A percentile compares a stretch with the other conserved stretches of the same genome.
Evolutionary conservation across 2,329 filamentous ascomycete species (phyloP).

Genomic region (Cladosporium phlei): DNA sequence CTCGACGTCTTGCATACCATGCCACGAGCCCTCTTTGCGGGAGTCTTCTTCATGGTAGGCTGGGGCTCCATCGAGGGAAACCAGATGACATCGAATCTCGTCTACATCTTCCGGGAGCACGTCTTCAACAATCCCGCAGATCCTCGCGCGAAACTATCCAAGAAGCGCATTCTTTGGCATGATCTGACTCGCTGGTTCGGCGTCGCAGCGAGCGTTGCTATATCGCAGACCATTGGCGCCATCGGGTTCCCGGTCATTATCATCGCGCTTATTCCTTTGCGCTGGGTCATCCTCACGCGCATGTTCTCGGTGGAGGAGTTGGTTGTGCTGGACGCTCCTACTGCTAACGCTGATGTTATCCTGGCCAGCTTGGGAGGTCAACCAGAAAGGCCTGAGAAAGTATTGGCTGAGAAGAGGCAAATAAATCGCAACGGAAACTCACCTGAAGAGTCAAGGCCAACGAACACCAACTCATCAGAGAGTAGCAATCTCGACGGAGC

Average conservation of each 20-base stretch:
- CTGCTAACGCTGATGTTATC: constrained; percentile 49
- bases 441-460: no score
- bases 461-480: no score
- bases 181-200: constrained; percentile 49
- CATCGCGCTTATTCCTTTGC: constrained; percentile 50
- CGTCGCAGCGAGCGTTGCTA: constrained; percentile 51
- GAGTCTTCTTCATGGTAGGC: constrained; percentile 56
- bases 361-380: constrained; percentile 50
- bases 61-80: constrained; percentile 49
- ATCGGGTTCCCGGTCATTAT: constrained; percentile 58
- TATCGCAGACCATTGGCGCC: constrained; percentile 56
- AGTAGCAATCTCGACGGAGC: no score
- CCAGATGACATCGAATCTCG: constrained; percentile 48
- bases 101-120: constrained; percentile 45
- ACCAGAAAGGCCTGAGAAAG: constrained; percentile 36
- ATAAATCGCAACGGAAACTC: not conserved
- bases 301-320: constrained; percentile 49
- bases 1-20: constrained; percentile 51
- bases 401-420: not conserved
- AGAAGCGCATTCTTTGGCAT: constrained; percentile 46
- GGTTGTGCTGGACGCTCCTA: constrained; percentile 49
- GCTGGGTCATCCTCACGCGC: constrained; percentile 46
- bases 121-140: constrained; percentile 46
- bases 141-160: constrained; percentile 41
- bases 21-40: constrained; percentile 50